Base-by-base conservation (phyloP, 306 rosid genomes). In the Quercus berberidifolia region DNA sequence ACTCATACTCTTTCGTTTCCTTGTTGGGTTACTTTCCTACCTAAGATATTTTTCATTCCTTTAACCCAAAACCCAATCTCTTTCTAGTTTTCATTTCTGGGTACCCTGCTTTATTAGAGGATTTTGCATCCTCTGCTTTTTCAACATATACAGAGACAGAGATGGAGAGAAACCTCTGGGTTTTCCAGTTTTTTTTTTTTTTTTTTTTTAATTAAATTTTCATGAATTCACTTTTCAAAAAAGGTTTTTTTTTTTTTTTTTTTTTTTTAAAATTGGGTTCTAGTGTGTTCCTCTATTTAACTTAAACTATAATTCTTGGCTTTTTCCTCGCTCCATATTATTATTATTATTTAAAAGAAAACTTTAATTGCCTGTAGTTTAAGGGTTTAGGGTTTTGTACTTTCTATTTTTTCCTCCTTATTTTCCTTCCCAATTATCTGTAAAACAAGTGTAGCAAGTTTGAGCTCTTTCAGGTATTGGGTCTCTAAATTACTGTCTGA, bases 331-430 rank as follows among this genome's bases (percentile, higher is more conserved):
- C 87, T 64, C 19, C 81, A 3, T 28, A 17, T 23, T 35, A 31
- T 71, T 69, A 20, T 41, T 77, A 51, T 41, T 41, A 41, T 38
- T 38, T 41, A 2, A 8, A 41, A 41, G 46, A 56, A 5, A 28
- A 43, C 81, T 81, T 84, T 74, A 80, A 9, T 65, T 73, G 13
- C 74, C 70, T 79, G 73, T 55, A 69, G 83, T 72, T 81, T 56
- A 13, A 85, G 91, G 96, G 97, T 90, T 90, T 92, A 89, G 91
- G 97, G 94, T 87, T 92, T 88, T 85, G 77, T 38, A 6, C 18
- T 28, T 43, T 83, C 56, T 14, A 5, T 62, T 23, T 58, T 43
- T 57, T 57, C 46, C 25, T 79, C 67, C 20, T 6, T 62, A 23
- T 65, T 43, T 57, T 64, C 54, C 46, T 12, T 58, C 12, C 75